Evolutionary conservation across 2,329 filamentous ascomycete genomes (phyloP), one percentile per base, ranked within the genome.

Genomic region (Pseudogymnoascus sp.): DNA sequence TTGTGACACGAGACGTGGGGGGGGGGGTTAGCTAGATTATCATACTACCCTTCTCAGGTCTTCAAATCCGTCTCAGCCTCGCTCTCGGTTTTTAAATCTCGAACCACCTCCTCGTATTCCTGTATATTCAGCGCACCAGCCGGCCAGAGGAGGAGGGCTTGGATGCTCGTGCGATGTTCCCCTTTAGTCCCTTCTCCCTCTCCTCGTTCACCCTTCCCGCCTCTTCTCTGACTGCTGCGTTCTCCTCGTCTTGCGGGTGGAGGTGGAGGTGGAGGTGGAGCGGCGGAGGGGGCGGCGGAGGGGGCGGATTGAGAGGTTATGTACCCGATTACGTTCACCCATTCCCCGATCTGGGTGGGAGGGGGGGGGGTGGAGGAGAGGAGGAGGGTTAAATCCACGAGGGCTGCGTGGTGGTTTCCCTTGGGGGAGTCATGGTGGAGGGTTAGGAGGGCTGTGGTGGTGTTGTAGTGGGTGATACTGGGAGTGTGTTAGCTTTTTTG

Each of bases 251-350:
- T 12, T 37, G n/a, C n/a, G n/a, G n/a, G n/a, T n/a, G n/a, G n/a
- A n/a, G n/a, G n/a, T n/a, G 36, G 2, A 34, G 31, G 1, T 31
- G 29, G 29, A 5, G 31, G 31, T 34, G 31, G 31, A 11, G 8
- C 8, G 31, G 31, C 31, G 31, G 36, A 37, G 37, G 37, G 37
- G 4, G 31, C 8, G 31, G 31, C 8, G 31, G 36, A 37, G 37
- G 37, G 37, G 16, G 37, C 5, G 6, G 5, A 8, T 14, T 64
- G 64, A 67, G 54, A 72, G 42, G 78, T 81, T 62, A 93, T 79
- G 73, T 96, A 96, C 5, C 93, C 93, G 68, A 97, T 84, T 3
- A 97, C 81, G 73, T 97, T 96, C 60, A 97, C 76, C 92, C 93
- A 97, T 65, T 88, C 82, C n/a, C 93, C 93, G 26, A 89, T 77